phyloP scores from a whole-genome alignment of 768 basidiomycete species.

The Serendipita vermifera region DNA sequence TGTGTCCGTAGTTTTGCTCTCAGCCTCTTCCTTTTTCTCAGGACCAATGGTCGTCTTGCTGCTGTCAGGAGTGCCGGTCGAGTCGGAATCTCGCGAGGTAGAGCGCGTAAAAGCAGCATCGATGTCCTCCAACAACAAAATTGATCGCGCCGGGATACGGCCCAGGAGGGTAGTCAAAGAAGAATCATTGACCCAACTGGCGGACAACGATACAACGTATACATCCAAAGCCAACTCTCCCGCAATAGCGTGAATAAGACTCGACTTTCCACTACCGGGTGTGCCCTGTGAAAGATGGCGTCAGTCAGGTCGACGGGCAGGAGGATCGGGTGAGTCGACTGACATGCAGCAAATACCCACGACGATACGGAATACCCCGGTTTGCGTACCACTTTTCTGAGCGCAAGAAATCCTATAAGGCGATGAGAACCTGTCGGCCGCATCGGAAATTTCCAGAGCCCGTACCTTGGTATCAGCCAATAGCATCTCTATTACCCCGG shows the following conservation, averaged over 20 bases:
- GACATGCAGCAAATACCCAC: constrained; percentile 74
- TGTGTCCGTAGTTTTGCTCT: constrained; percentile 43
- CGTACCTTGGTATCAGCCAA: constrained; percentile 43
- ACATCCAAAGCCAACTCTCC: constrained; percentile 85
- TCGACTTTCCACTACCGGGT: constrained; percentile 73
- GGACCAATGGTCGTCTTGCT: background rate
- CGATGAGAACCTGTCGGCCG: background rate
- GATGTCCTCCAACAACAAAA: constrained; percentile 81
- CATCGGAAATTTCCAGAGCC: background rate
- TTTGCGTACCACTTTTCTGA: constrained; percentile 93
- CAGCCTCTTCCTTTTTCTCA: constrained; percentile 27
- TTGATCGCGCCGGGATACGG: constrained; percentile 69
- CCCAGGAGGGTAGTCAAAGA: constrained; percentile 80
- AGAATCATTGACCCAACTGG: constrained; percentile 53
- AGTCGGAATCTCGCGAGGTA: constrained; percentile 46
- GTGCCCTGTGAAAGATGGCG: constrained; percentile 26
- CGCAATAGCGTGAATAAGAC: constrained; percentile 71
- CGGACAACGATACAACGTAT: constrained; percentile 73
- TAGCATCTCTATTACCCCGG: constrained; percentile 83
- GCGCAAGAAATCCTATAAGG: constrained; percentile 56
- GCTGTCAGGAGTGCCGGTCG: constrained; percentile 12
- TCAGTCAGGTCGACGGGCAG: background rate
- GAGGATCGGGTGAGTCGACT: background rate
- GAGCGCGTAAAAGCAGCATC: constrained; percentile 80
- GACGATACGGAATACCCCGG: constrained; percentile 82